These are phyloP conservation scores for Yamagishiella unicocca DNA, from an alignment of 139 green algal species.

Conservation along the genomic window DNA sequence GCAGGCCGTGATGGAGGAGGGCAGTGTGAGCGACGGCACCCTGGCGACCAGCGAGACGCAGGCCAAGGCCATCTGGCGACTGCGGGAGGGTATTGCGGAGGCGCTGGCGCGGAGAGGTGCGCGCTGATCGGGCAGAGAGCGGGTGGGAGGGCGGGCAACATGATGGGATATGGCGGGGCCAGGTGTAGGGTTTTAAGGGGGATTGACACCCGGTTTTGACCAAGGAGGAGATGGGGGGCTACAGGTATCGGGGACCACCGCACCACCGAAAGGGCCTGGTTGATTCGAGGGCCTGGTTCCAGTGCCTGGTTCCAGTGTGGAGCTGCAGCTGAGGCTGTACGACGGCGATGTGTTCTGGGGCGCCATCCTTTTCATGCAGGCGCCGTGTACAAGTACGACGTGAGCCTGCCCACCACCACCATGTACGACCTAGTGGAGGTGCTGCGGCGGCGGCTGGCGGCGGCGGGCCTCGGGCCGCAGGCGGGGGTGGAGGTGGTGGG, in stretches of 20 bases:
- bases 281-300: too few species aligned
- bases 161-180: too few species aligned
- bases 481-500: slow-evolving; percentile 75
- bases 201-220: too few species aligned
- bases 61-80: slow-evolving; percentile 84
- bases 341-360: too few species aligned
- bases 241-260: too few species aligned
- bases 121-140: background rate
- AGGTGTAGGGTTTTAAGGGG: too few species aligned
- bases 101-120: slow-evolving; percentile 78
- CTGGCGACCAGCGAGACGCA: slow-evolving; percentile 72
- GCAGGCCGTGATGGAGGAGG: slow-evolving; percentile 30
- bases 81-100: slow-evolving; percentile 92
- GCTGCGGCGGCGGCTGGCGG: slow-evolving; percentile 70
- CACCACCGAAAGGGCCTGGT: too few species aligned
- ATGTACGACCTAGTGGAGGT: slow-evolving; percentile 92
- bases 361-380: too few species aligned
- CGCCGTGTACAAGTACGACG: slow-evolving; percentile 96
- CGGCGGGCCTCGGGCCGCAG: background rate
- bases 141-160: background rate
- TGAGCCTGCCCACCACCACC: slow-evolving; percentile 69
- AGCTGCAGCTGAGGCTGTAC: too few species aligned
- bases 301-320: too few species aligned
- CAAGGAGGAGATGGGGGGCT: too few species aligned
- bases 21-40: slow-evolving; percentile 64